Conservation (phyloP, 1,284 basidiomycete genomes). For the Pascua sp. region DNA sequence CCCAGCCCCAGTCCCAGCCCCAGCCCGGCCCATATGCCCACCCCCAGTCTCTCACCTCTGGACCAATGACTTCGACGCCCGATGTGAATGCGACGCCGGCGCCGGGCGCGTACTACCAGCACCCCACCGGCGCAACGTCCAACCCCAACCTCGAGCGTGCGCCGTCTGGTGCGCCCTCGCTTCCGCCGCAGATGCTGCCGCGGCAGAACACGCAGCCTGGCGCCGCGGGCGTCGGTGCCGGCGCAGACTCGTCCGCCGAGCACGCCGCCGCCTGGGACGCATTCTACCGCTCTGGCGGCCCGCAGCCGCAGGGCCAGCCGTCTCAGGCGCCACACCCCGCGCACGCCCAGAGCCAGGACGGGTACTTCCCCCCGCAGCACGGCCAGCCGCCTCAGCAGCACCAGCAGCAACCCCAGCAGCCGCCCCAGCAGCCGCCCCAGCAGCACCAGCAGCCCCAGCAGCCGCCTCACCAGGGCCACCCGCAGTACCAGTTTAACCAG, state of each 20-base stretch:
- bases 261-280: constrained; percentile 47
- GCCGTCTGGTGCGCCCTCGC: constrained; percentile 22
- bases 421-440: constrained; percentile 15
- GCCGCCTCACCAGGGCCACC: background rate
- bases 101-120: constrained; percentile 6
- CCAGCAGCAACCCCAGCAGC: constrained; percentile 3
- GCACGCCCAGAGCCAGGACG: background rate
- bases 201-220: constrained; percentile 35
- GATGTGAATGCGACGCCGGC: background rate
- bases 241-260: constrained; percentile 30
- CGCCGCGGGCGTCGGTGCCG: constrained; percentile 34
- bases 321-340: constrained; percentile 7
- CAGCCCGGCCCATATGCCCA: constrained; percentile 13
- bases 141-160: constrained; percentile 2
- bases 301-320: constrained; percentile 15
- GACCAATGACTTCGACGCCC: constrained; percentile 4
- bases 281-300: constrained; percentile 40
- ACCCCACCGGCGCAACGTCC: constrained; percentile 6
- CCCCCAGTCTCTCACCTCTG: constrained; percentile 25
- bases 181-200: constrained; percentile 22
- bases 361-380: background rate
- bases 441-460: constrained; percentile 16
- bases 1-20: constrained; percentile 6
- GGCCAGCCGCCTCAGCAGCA: constrained; percentile 3
- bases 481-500: background rate